These are phyloP conservation scores for Mycena polygramma DNA, from an alignment of 768 basidiomycete genomes.

Conservation along the genomic window DNA sequence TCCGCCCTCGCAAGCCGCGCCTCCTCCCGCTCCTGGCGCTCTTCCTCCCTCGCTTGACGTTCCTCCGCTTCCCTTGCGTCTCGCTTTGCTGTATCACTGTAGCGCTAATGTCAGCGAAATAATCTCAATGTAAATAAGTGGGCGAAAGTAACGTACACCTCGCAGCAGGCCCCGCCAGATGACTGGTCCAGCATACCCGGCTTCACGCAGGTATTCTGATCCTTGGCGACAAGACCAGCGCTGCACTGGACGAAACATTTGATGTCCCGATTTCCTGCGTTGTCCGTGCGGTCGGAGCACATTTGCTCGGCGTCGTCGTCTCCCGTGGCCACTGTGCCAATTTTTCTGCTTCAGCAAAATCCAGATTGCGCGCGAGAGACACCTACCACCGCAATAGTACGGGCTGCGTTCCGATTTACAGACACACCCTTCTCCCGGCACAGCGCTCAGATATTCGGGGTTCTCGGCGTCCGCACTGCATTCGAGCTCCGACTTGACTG, in stretches of 20 bases:
- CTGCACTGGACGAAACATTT: slow-evolving; percentile 3
- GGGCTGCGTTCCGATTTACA: neutral
- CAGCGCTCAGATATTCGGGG: slow-evolving; percentile 7
- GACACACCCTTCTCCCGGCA: slow-evolving; percentile 8
- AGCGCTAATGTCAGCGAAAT: no score
- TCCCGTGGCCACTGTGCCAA: neutral
- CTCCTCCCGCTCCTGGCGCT: slow-evolving; percentile 6
- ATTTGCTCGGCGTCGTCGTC: neutral
- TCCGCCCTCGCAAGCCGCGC: neutral
- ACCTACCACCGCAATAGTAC: slow-evolving; percentile 6
- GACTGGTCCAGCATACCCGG: neutral
- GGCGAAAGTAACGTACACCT: no score
- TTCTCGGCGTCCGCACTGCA: neutral
- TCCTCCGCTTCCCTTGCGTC: neutral
- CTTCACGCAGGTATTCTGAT: neutral
- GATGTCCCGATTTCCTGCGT: neutral
- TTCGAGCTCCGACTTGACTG: slow-evolving; percentile 7
- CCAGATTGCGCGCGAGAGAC: neutral
- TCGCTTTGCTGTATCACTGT: neutral
- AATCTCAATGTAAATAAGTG: no score
- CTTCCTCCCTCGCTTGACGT: neutral
- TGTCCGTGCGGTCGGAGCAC: slow-evolving; percentile 1
- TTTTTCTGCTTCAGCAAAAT: no score
- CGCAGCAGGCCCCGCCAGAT: neutral
- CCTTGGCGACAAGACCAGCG: neutral